A percentile compares a stretch with the other conserved stretches of the same genome.
These are phyloP conservation scores for Floccularia luteovirens DNA, from an alignment of 768 basidiomycete species.

Conservation along the genomic window DNA sequence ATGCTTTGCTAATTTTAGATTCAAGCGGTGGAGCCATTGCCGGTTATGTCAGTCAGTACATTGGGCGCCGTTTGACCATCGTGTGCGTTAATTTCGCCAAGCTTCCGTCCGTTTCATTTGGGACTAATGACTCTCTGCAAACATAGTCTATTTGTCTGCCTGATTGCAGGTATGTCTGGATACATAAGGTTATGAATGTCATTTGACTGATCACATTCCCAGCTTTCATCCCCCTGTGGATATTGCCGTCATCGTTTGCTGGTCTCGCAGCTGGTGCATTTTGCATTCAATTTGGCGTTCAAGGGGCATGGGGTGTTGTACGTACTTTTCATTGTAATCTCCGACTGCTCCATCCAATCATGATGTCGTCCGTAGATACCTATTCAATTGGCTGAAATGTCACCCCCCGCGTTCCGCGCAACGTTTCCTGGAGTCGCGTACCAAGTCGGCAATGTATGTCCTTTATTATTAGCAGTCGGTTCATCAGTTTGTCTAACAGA, in stretches of 20 bases:
- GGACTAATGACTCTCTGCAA: not conserved
- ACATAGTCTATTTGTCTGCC: slow-evolving; percentile 41
- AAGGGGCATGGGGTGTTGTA: slow-evolving; percentile 88
- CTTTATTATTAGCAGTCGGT: slow-evolving; percentile 2
- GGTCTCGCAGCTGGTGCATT: slow-evolving; percentile 79
- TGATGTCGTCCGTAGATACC: slow-evolving; percentile 36
- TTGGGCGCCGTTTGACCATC: slow-evolving; percentile 82
- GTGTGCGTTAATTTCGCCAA: slow-evolving; percentile 24
- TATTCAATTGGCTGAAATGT: slow-evolving; percentile 77
- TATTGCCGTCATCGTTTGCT: slow-evolving; percentile 62
- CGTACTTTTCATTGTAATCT: slow-evolving; percentile 26
- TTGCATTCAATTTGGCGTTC: slow-evolving; percentile 81
- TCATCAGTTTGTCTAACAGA: not conserved
- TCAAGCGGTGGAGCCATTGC: slow-evolving; percentile 70
- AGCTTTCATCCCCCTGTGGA: slow-evolving; percentile 75
- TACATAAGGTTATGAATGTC: not conserved
- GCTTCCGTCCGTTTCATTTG: slow-evolving; percentile 1
- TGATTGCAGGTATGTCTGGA: slow-evolving; percentile 35
- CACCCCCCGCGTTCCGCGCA: slow-evolving; percentile 83
- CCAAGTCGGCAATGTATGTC: slow-evolving; percentile 66
- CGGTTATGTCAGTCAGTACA: slow-evolving; percentile 64
- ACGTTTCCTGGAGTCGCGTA: slow-evolving; percentile 84
- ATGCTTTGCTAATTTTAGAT: no score
- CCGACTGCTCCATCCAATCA: slow-evolving; percentile 37
- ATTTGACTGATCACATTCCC: no score